A percentile compares a stretch with the other conserved stretches of the same genome.
Evolutionary conservation across 2,329 filamentous ascomycete genomes (phyloP).

Genomic region (Sarocladium strictum): DNA sequence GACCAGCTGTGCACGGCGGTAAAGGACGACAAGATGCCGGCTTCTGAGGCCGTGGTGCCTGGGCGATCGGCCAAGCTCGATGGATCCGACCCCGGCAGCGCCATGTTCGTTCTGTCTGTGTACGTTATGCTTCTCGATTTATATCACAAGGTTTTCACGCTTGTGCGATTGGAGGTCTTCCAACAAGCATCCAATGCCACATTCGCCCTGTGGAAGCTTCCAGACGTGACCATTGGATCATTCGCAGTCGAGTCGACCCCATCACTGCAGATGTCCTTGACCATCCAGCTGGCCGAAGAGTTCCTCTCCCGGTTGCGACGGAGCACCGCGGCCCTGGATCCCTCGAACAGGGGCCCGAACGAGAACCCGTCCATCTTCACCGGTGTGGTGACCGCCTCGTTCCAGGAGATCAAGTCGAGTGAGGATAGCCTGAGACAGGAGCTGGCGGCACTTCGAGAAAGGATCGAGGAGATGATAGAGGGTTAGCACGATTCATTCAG

Average conservation of each 20-base stretch:
- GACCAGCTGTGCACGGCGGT: slow-evolving; percentile 18
- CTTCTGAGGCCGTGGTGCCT: background rate
- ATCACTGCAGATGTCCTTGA: slow-evolving; percentile 35
- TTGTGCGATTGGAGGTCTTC: slow-evolving; percentile 27
- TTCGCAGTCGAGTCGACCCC: slow-evolving; percentile 33
- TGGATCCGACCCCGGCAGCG: slow-evolving; percentile 28
- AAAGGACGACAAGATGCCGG: background rate
- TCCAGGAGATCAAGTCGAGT: slow-evolving; percentile 22
- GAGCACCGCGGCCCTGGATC: slow-evolving; percentile 24
- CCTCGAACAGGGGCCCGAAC: slow-evolving; percentile 12
- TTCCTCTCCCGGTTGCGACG: slow-evolving; percentile 29
- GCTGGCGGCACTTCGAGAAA: slow-evolving; percentile 24
- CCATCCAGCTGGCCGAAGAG: slow-evolving; percentile 35
- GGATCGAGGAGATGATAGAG: slow-evolving; percentile 27
- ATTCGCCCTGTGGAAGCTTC: slow-evolving; percentile 33
- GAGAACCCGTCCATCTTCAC: slow-evolving; percentile 16
- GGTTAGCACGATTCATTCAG: background rate
- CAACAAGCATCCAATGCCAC: slow-evolving; percentile 16
- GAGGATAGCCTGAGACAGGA: slow-evolving; percentile 28
- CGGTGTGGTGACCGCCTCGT: slow-evolving; percentile 17
- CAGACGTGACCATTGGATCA: slow-evolving; percentile 33
- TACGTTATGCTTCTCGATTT: slow-evolving; percentile 34
- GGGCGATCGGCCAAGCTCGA: slow-evolving; percentile 17
- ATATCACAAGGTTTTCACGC: slow-evolving; percentile 32
- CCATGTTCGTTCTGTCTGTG: slow-evolving; percentile 31